phyloP scores from a whole-genome alignment of 2,329 filamentous ascomycete genomes.

The Mariannaea sp. region DNA sequence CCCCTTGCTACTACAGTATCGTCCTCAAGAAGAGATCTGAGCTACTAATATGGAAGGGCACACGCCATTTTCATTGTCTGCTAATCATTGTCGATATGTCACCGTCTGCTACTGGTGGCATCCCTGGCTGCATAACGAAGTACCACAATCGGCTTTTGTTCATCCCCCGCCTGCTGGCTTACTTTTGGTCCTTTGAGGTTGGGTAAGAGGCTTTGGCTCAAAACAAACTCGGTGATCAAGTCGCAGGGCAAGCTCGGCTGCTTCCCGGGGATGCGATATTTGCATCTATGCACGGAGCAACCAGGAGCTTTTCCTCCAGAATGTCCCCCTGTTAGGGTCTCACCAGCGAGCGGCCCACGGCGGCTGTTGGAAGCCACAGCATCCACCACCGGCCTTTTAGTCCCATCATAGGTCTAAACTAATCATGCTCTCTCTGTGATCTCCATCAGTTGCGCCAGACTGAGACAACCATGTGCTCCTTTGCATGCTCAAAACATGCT shows the following conservation, averaged over 20 bases:
- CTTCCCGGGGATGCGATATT: conserved; percentile 29
- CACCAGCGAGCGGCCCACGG: conserved; percentile 26
- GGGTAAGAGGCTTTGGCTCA: too few relatives aligned
- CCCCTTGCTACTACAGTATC: neutral
- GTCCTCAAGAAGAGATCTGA: neutral
- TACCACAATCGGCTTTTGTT: too few relatives aligned
- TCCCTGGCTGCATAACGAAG: too few relatives aligned
- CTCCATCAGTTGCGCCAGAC: conserved; percentile 24
- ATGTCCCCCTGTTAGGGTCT: conserved; percentile 35
- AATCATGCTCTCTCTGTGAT: conserved; percentile 24
- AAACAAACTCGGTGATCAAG: conserved; percentile 6
- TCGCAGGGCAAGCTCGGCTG: conserved; percentile 9
- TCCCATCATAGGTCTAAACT: conserved; percentile 16
- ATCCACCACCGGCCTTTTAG: conserved; percentile 18
- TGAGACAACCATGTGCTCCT: conserved; percentile 27
- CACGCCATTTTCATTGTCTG: conserved; percentile 6
- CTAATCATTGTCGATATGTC: too few relatives aligned
- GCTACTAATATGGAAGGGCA: conserved; percentile 25
- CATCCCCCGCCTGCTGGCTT: too few relatives aligned
- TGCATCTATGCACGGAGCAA: conserved; percentile 29
- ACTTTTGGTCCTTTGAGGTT: too few relatives aligned
- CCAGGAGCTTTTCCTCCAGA: conserved; percentile 25
- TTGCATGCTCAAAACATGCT: conserved; percentile 18
- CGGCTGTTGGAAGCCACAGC: conserved; percentile 28
- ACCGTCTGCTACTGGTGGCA: too few relatives aligned